Percentiles rank a stretch among this genome's conserved stretches.
Evolutionary conservation across 371 early-diverging fungal species (phyloP).

Genomic region (Mortierella sp.): DNA sequence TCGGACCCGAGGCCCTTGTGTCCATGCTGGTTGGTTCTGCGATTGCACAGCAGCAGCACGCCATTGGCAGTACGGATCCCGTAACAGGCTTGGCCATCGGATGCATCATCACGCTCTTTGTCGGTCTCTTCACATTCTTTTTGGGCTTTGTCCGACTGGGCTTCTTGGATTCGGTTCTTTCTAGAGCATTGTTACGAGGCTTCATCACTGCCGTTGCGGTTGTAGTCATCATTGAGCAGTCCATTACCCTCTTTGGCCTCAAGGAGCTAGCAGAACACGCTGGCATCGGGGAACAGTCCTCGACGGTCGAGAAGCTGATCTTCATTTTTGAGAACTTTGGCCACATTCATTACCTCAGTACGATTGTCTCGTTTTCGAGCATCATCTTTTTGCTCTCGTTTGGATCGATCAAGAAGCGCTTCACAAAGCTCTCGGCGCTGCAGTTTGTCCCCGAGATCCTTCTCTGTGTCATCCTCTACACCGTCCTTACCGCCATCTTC

Average conservation of each 20-base stretch:
- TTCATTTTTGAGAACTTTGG: slow-evolving; percentile 67
- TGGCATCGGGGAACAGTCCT: slow-evolving; percentile 73
- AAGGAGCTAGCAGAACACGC: slow-evolving; percentile 56
- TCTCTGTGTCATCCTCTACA: slow-evolving; percentile 78
- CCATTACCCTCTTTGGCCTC: slow-evolving; percentile 81
- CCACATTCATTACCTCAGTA: slow-evolving; percentile 73
- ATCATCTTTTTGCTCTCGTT: slow-evolving; percentile 72
- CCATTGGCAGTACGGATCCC: slow-evolving; percentile 56
- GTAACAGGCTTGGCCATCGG: slow-evolving; percentile 73
- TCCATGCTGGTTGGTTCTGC: slow-evolving; percentile 90
- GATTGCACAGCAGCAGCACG: slow-evolving; percentile 65
- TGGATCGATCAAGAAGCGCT: slow-evolving; percentile 68
- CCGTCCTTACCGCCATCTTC: slow-evolving; percentile 68
- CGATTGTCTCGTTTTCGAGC: slow-evolving; percentile 73
- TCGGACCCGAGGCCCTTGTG: slow-evolving; percentile 94
- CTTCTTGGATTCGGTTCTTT: slow-evolving; percentile 94
- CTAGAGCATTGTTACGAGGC: slow-evolving; percentile 89
- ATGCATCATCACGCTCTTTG: slow-evolving; percentile 81
- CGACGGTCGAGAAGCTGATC: slow-evolving; percentile 78
- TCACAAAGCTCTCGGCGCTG: slow-evolving; percentile 61
- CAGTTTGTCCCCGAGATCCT: slow-evolving; percentile 91
- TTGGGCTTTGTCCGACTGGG: slow-evolving; percentile 95
- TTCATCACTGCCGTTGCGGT: slow-evolving; percentile 93
- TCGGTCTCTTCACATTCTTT: slow-evolving; percentile 90
- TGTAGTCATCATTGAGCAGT: slow-evolving; percentile 90